Percentiles rank a stretch among this genome's conserved stretches.
Conservation (phyloP, 2,329 filamentous ascomycete species). For the Neofusicoccum kwambonambiense region DNA sequence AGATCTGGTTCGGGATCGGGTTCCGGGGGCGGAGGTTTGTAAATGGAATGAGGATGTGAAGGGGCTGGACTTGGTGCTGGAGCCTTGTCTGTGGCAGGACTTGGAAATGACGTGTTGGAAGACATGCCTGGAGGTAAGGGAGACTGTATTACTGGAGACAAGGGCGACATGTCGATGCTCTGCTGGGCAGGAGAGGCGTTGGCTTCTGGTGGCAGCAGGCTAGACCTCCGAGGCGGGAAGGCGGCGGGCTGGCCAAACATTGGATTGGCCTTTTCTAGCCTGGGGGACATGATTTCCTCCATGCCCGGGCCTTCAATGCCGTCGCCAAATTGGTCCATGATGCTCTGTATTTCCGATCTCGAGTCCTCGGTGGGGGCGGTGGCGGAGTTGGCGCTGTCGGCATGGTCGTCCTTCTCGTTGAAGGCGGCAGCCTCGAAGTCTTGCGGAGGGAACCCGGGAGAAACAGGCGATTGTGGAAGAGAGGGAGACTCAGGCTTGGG, state of each 20-base stretch:
- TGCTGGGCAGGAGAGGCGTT: constrained; percentile 38
- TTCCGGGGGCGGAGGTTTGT: constrained; percentile 55
- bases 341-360: constrained; percentile 86
- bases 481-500: neutral
- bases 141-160: neutral
- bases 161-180: constrained; percentile 17
- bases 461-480: neutral
- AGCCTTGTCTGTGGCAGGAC: constrained; percentile 23
- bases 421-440: constrained; percentile 25
- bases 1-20: constrained; percentile 70
- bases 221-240: constrained; percentile 82
- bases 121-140: constrained; percentile 27
- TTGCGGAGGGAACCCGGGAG: constrained; percentile 3
- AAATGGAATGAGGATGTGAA: constrained; percentile 44
- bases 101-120: constrained; percentile 17
- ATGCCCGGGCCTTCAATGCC: constrained; percentile 67
- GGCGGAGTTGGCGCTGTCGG: constrained; percentile 30
- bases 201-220: constrained; percentile 58
- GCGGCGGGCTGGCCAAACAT: constrained; percentile 64
- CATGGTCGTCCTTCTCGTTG: constrained; percentile 24
- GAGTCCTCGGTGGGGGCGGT: constrained; percentile 63
- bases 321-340: constrained; percentile 94
- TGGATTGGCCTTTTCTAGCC: constrained; percentile 78
- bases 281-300: constrained; percentile 89
- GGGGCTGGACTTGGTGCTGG: constrained; percentile 12